Evolutionary conservation across 2,329 filamentous ascomycete genomes (phyloP).

Genomic region (Berkeleyomyces basicola): DNA sequence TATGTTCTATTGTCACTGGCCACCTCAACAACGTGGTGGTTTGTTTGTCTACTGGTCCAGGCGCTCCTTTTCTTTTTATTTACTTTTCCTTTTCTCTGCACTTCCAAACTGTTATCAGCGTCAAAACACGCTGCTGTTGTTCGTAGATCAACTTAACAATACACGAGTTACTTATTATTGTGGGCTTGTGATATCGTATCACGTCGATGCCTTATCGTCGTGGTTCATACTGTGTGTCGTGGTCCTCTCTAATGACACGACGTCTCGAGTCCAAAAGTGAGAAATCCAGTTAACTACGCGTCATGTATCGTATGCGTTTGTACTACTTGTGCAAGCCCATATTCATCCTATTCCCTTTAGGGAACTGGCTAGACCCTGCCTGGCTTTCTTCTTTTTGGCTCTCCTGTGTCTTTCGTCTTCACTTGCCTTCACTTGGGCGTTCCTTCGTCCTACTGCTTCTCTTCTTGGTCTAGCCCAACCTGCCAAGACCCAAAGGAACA

Average conservation of each 20-base stretch:
- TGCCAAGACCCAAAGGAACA: neutral
- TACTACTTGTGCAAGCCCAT: no score
- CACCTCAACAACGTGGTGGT: neutral
- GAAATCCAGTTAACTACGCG: neutral
- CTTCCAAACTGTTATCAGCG: neutral
- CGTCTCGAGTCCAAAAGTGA: no score
- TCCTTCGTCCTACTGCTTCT: neutral
- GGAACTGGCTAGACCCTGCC: no score
- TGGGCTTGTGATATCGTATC: no score
- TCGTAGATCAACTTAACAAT: no score
- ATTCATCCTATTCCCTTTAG: no score
- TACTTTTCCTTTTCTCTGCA: neutral
- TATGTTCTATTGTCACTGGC: neutral
- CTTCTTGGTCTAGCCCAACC: neutral
- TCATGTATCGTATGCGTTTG: no score
- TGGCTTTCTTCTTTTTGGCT: neutral
- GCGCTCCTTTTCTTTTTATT: neutral
- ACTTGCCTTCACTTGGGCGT: neutral
- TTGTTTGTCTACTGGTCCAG: neutral
- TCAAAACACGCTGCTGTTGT: neutral
- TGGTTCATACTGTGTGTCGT: no score
- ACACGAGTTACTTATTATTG: no score
- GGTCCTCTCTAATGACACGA: no score
- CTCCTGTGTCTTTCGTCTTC: neutral
- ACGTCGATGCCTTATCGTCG: no score